A percentile compares a stretch with the other conserved stretches of the same genome.
Evolutionary conservation across 148 eudicot genomes (phyloP).

Genomic region (Simmondsia chinensis): DNA sequence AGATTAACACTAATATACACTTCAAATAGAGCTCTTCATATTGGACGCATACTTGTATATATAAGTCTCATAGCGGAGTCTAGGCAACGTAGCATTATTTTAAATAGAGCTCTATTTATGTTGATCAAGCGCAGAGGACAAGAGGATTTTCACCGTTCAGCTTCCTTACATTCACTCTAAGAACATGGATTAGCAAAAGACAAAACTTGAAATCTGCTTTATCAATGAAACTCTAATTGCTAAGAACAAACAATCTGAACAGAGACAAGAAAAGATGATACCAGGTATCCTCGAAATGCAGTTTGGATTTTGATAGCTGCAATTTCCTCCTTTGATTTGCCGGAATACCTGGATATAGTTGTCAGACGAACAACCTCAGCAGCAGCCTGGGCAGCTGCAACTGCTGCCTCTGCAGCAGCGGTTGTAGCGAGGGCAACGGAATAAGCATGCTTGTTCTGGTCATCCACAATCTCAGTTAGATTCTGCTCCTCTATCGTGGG

Average conservation of each 20-base stretch:
- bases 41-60: too few species aligned
- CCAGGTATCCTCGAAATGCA: slow-evolving; percentile 77
- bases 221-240: too few species aligned
- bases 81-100: too few species aligned
- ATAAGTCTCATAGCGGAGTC: too few species aligned
- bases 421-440: slow-evolving; percentile 77
- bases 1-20: too few species aligned
- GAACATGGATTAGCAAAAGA: too few species aligned
- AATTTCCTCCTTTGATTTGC: slow-evolving; percentile 58
- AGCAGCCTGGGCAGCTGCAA: slow-evolving; percentile 78
- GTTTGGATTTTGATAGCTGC: slow-evolving; percentile 82
- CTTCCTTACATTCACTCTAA: too few species aligned
- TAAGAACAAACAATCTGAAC: neutral
- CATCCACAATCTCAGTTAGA: slow-evolving; percentile 35
- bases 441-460: slow-evolving; percentile 61
- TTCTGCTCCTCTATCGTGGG: slow-evolving; percentile 29
- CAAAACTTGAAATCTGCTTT: too few species aligned
- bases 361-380: slow-evolving; percentile 85
- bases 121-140: too few species aligned
- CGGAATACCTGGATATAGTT: slow-evolving; percentile 23
- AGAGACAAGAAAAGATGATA: slow-evolving; percentile 7
- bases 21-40: too few species aligned
- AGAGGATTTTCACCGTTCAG: too few species aligned
- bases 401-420: slow-evolving; percentile 87
- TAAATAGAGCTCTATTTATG: too few species aligned